phyloP scores from a whole-genome alignment of 2,329 filamentous ascomycete genomes.

The Pezicula radicicola region DNA sequence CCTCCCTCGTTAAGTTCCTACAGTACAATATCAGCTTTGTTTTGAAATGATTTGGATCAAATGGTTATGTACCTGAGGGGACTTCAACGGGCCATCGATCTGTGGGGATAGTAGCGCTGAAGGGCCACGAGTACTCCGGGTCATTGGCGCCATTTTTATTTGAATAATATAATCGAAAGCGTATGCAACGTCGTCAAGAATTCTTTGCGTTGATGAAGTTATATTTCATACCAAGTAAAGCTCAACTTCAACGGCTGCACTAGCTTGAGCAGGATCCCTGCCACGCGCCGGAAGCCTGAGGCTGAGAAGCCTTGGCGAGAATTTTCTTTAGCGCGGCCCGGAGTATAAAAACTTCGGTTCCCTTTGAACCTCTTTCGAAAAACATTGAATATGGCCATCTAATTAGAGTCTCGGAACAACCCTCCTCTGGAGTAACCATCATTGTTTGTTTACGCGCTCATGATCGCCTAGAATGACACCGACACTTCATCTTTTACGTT shows the following conservation, averaged over 20 bases:
- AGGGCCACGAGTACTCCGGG: conserved; percentile 12
- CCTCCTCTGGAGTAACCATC: conserved; percentile 49
- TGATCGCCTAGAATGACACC: conserved; percentile 84
- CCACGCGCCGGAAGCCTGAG: not conserved
- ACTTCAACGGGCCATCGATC: conserved; percentile 12
- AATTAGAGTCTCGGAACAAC: conserved; percentile 99
- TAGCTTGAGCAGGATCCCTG: too few relatives aligned
- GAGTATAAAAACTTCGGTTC: conserved; percentile 5
- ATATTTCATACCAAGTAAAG: not conserved
- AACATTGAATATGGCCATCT: conserved; percentile 82
- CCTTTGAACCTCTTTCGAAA: conserved; percentile 11
- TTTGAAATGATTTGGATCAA: not conserved
- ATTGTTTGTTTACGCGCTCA: conserved; percentile 98
- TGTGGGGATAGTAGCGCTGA: conserved; percentile 8
- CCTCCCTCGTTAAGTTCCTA: conserved; percentile 26
- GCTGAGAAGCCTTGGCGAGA: not conserved
- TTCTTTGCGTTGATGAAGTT: not conserved
- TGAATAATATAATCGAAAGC: not conserved
- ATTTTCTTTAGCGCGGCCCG: conserved; percentile 2
- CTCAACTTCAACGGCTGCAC: not conserved
- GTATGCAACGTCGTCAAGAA: not conserved
- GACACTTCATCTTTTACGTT: conserved; percentile 70
- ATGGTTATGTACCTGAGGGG: conserved; percentile 12
- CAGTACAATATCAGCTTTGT: conserved; percentile 12
- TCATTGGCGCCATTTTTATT: conserved; percentile 28